A percentile compares a stretch with the other conserved stretches of the same genome.
Evolutionary conservation across 1,284 basidiomycete species (phyloP).

Genomic region (Ustilago bromivora): DNA sequence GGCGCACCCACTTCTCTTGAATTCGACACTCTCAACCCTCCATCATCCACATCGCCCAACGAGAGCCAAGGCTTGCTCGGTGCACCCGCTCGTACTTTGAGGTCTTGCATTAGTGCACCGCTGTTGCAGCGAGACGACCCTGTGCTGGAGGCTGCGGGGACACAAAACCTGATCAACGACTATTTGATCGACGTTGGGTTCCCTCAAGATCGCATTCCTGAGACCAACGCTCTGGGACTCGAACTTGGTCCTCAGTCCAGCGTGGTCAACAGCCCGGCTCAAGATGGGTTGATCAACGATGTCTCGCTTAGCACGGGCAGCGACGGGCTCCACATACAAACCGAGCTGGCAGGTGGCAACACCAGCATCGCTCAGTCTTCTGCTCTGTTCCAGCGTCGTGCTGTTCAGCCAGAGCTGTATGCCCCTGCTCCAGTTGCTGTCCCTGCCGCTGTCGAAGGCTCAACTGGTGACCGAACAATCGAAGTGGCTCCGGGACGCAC

Average conservation of each 20-base stretch:
- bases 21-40: conserved; percentile 25
- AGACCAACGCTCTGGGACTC: conserved; percentile 33
- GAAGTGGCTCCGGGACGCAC: conserved; percentile 23
- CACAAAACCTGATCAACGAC: conserved; percentile 47
- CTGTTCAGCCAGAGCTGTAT: conserved; percentile 47
- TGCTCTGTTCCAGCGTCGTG: conserved; percentile 56
- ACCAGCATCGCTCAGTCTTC: conserved; percentile 33
- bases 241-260: conserved; percentile 23
- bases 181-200: conserved; percentile 49
- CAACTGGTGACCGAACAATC: conserved; percentile 17
- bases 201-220: conserved; percentile 34
- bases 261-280: conserved; percentile 19
- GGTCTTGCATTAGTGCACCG: conserved; percentile 51
- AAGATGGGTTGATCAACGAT: neutral
- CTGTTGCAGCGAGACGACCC: conserved; percentile 43
- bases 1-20: conserved; percentile 21
- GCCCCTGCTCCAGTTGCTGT: conserved; percentile 52
- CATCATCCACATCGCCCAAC: conserved; percentile 1
- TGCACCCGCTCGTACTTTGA: conserved; percentile 33
- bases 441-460: conserved; percentile 9
- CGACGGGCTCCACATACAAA: neutral
- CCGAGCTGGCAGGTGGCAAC: conserved; percentile 21
- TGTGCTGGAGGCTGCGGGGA: conserved; percentile 29
- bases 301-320: neutral
- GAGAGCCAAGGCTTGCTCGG: conserved; percentile 17